Conservation (phyloP, 2,329 filamentous ascomycete genomes). For the Sporothrix humicola region DNA sequence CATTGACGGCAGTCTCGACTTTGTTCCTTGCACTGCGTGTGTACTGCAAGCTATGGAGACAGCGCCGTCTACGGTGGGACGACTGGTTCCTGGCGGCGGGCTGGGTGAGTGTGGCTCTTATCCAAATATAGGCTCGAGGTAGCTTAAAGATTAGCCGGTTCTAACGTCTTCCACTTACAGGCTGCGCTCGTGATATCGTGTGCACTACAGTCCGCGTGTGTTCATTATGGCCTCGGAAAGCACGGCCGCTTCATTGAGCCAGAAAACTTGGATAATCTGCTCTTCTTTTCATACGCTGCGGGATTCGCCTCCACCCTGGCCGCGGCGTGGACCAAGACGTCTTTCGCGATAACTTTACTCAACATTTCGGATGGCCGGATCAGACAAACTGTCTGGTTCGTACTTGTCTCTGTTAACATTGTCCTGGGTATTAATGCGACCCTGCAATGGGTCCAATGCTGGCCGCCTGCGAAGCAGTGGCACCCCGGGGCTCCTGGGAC, state of each 20-base stretch:
- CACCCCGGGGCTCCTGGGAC: background rate
- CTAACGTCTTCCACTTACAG: no score
- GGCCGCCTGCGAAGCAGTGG: background rate
- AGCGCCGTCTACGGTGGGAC: no score
- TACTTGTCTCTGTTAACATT: background rate
- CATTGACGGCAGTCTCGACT: no score
- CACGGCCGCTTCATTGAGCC: conserved; percentile 7
- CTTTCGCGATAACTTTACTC: background rate
- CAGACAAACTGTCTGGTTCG: background rate
- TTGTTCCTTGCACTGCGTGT: no score
- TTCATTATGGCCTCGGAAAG: background rate
- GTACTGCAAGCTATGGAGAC: no score
- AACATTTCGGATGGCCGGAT: background rate
- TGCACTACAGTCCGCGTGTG: background rate
- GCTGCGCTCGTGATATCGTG: background rate
- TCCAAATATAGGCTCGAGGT: no score
- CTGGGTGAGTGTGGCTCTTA: no score
- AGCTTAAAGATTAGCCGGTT: no score
- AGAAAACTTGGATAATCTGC: background rate
- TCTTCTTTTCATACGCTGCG: background rate
- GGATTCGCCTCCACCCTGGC: background rate
- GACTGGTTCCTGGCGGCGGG: no score
- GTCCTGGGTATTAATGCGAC: background rate
- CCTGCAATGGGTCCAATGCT: background rate
- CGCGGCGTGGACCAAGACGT: conserved; percentile 4